Percentiles rank a stretch among this genome's conserved stretches.
These are phyloP conservation scores for Citrullus colocynthis DNA, from an alignment of 306 rosid species.

Conservation along the genomic window DNA sequence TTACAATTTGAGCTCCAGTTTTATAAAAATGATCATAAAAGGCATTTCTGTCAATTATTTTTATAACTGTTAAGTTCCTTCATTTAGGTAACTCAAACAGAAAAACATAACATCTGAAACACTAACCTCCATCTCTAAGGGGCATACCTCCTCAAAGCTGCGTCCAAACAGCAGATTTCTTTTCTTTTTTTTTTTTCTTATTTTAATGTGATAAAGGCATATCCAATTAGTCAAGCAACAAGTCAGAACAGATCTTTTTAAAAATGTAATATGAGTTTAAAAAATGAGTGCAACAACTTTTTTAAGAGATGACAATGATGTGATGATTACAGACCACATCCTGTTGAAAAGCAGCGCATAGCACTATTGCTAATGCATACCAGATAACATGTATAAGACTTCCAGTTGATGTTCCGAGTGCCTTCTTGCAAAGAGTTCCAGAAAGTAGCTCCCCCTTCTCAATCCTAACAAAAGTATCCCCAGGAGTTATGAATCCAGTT, in stretches of 20 bases:
- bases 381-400: slow-evolving; percentile 97
- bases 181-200: background rate
- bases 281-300: background rate
- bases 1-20: background rate
- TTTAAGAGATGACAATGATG: background rate
- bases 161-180: background rate
- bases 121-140: background rate
- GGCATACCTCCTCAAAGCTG: background rate
- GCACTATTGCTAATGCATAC: slow-evolving; percentile 25
- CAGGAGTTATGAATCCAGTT: slow-evolving; percentile 70
- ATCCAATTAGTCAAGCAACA: background rate
- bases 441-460: slow-evolving; percentile 88
- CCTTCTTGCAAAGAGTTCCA: slow-evolving; percentile 94
- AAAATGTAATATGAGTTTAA: background rate
- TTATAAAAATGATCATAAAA: background rate
- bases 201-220: background rate
- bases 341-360: background rate
- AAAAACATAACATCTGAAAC: background rate
- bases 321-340: background rate
- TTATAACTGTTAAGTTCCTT: background rate
- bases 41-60: background rate
- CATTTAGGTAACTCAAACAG: background rate
- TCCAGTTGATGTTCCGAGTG: slow-evolving; percentile 86
- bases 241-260: background rate
- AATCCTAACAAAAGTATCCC: slow-evolving; percentile 88